Conservation (phyloP, 2,329 filamentous ascomycete genomes). For the Xylaria hypoxylon region DNA sequence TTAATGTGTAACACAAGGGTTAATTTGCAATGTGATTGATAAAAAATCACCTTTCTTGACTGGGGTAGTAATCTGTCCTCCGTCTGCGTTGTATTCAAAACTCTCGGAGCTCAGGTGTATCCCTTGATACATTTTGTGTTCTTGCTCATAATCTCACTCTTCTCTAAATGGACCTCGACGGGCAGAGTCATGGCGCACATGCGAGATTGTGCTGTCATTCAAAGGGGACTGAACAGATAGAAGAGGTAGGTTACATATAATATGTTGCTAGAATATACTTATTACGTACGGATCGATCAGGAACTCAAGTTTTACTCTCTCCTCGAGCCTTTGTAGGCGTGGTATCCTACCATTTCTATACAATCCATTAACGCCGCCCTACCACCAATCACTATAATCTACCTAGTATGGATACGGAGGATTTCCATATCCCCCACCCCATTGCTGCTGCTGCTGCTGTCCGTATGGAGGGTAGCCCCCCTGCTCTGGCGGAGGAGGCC, state of each 20-base stretch:
- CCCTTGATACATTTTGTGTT: background rate
- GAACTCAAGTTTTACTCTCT: conserved; percentile 1
- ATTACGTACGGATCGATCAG: background rate
- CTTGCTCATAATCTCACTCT: background rate
- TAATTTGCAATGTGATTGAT: background rate
- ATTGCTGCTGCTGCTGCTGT: conserved; percentile 28
- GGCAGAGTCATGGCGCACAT: background rate
- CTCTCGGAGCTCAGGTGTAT: background rate
- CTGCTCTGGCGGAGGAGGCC: conserved; percentile 32
- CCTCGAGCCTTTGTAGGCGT: conserved; percentile 15
- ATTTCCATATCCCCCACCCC: conserved; percentile 33
- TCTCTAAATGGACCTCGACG: background rate
- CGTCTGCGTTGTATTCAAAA: background rate
- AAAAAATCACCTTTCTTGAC: background rate
- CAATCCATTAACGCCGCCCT: conserved; percentile 25
- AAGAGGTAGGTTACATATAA: background rate
- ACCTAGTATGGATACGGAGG: conserved; percentile 39
- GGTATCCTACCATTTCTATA: conserved; percentile 16
- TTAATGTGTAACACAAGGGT: background rate
- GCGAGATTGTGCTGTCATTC: background rate
- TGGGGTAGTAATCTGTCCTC: background rate
- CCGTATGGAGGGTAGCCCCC: conserved; percentile 39
- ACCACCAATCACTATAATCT: background rate
- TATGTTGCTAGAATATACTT: background rate
- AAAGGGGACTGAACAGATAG: background rate